Conservation (phyloP, 2,329 filamentous ascomycete genomes). For the Cercospora nicotianae region DNA sequence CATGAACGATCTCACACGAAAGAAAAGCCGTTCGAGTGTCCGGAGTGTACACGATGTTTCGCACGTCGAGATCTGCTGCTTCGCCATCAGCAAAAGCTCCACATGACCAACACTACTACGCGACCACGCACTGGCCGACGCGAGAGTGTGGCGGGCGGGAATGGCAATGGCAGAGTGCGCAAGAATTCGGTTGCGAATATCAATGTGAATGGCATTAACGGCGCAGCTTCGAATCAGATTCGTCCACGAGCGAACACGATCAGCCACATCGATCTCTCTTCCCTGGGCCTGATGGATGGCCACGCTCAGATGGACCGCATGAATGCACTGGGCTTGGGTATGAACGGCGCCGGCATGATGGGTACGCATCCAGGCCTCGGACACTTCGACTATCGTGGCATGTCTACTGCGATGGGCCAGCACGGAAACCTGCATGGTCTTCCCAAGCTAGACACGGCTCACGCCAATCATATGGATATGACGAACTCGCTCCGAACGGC, state of each 20-base stretch:
- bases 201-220: conserved; percentile 50
- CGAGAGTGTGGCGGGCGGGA: conserved; percentile 77
- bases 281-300: conserved; percentile 56
- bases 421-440: conserved; percentile 67
- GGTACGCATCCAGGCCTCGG: conserved; percentile 58
- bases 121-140: conserved; percentile 78
- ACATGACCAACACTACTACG: conserved; percentile 86
- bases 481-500: conserved; percentile 74
- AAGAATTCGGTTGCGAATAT: conserved; percentile 84
- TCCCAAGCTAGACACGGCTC: conserved; percentile 77
- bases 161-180: conserved; percentile 71
- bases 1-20: conserved; percentile 98
- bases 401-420: conserved; percentile 68
- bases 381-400: conserved; percentile 67
- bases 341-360: conserved; percentile 51
- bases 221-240: conserved; percentile 59
- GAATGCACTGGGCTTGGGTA: conserved; percentile 31
- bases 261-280: conserved; percentile 79
- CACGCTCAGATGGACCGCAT: conserved; percentile 32
- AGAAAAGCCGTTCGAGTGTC: conserved; percentile 97
- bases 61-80: conserved; percentile 87
- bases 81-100: conserved; percentile 96
- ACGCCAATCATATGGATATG: conserved; percentile 61
- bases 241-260: conserved; percentile 94
- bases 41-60: conserved; percentile 91